phyloP scores from a whole-genome alignment of 2,329 filamentous ascomycete species.

The Fusarium succisae region DNA sequence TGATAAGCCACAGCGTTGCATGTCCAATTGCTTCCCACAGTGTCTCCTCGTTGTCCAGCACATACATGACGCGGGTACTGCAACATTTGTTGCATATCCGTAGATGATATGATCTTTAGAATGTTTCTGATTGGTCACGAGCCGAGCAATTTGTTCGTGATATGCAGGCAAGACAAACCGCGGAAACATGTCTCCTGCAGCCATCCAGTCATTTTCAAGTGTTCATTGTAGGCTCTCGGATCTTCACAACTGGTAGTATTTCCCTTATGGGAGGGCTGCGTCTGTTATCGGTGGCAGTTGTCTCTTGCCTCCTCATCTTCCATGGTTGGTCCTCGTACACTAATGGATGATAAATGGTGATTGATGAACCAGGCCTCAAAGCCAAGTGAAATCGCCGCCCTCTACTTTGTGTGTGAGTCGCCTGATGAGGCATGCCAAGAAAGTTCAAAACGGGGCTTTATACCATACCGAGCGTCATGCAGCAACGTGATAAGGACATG shows the following conservation, averaged over 20 bases:
- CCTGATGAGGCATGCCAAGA: not conserved
- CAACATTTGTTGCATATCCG: not conserved
- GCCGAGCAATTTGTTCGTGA: not conserved
- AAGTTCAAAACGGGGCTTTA: not conserved
- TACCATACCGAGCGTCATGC: not conserved
- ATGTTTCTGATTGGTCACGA: not conserved
- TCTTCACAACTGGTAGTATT: fast-evolving
- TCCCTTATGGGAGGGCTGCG: too few species aligned
- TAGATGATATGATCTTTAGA: not conserved
- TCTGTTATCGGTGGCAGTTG: too few species aligned
- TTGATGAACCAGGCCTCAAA: too few species aligned
- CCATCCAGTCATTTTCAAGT: not conserved
- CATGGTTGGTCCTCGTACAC: fast-evolving
- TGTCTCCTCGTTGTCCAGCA: not conserved
- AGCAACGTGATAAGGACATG: fast-evolving
- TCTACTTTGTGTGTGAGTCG: not conserved
- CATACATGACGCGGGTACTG: not conserved
- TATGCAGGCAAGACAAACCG: not conserved
- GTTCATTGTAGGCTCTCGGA: too few species aligned
- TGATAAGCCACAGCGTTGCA: not conserved
- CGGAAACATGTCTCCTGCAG: not conserved
- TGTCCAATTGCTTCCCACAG: not conserved
- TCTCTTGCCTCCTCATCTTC: fast-evolving
- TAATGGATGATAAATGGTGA: fast-evolving
- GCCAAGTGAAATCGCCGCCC: not conserved